Base-by-base conservation (phyloP, 1,284 basidiomycete genomes). In the Moesziomyces parantarcticus region DNA sequence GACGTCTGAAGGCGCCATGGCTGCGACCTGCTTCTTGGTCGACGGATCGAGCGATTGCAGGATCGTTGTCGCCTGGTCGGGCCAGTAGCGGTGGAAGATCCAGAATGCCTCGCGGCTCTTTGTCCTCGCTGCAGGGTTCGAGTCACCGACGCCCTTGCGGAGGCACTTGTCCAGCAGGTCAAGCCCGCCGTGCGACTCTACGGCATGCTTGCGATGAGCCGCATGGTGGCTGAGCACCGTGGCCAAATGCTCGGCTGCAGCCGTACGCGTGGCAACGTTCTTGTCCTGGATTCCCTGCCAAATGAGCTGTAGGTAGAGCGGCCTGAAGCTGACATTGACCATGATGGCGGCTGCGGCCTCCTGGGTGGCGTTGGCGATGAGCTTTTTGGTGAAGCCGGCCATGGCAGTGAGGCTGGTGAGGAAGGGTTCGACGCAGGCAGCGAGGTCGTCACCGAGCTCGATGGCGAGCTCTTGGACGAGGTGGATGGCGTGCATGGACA, bases 331-430 rank as follows among this genome's bases (percentile, higher is more conserved):
- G 1, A 90, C 89, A 75, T 91, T 85, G 10, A 86, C 86, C 39
- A 99, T 88, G 66, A 98, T 87, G 5, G 88, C 86, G 1, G 88
- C 87, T 1, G 92, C 88, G 0, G 89, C 88, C 7, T 88, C 86
- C 82, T 98, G 97, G 0, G 94, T 93, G 57, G 91, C 90, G 58
- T 92, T 90, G 13, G 92, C 93, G 34, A 91, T 89, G 47, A 98
- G 90, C 83, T 94, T 97, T 85, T 99, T 99, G n/a, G 96, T 98
- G 63, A 93, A 90, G 8, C 90, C 90, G 25, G 92, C 90, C 92
- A 99, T 92, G 72, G 89, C 90, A 34, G 95, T 87, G 8, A 97
- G 88, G 67, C 91, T 88, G 11, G 88, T 88, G 53, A 95, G 86
- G 4, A 97, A 83, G 0, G 87, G 83, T 20, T 83, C 82, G 21